Evolutionary conservation across 1,284 basidiomycete genomes (phyloP).

Genomic region (Ceratobasidium papillatum): DNA sequence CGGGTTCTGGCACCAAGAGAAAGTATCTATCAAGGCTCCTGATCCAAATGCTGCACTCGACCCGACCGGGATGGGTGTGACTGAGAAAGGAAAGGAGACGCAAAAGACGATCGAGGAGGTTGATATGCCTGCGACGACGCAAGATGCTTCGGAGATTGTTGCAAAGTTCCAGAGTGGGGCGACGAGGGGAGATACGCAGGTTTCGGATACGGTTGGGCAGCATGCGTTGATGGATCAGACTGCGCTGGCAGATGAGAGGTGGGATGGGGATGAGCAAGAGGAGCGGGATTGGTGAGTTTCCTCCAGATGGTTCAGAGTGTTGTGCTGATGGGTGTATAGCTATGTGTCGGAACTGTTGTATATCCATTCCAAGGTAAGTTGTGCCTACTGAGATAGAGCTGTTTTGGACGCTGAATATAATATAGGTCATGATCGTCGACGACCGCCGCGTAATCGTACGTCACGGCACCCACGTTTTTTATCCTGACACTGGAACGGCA

Average conservation of each 20-base stretch:
- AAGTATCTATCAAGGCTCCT: constrained; percentile 48
- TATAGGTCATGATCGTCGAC: constrained; percentile 86
- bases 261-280: constrained; percentile 83
- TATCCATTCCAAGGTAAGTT: constrained; percentile 71
- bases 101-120: constrained; percentile 59
- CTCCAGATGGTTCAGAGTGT: constrained; percentile 30
- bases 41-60: constrained; percentile 42
- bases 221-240: constrained; percentile 74
- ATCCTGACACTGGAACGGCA: too few relatives aligned
- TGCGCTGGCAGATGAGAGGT: constrained; percentile 72
- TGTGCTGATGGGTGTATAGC: constrained; percentile 53
- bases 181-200: constrained; percentile 64
- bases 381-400: neutral
- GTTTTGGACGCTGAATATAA: constrained; percentile 15
- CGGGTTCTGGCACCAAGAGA: constrained; percentile 45
- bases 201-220: constrained; percentile 79
- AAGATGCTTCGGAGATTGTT: constrained; percentile 72
- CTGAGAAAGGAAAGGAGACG: constrained; percentile 33
- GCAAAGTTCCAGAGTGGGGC: constrained; percentile 72
- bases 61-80: constrained; percentile 40
- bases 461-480: constrained; percentile 40
- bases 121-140: constrained; percentile 68
- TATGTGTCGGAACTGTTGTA: constrained; percentile 84
- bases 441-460: constrained; percentile 85
- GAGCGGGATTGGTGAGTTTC: constrained; percentile 75